Base-by-base conservation (phyloP, 495 filamentous ascomycete species). In the Talaromyces ruber region DNA sequence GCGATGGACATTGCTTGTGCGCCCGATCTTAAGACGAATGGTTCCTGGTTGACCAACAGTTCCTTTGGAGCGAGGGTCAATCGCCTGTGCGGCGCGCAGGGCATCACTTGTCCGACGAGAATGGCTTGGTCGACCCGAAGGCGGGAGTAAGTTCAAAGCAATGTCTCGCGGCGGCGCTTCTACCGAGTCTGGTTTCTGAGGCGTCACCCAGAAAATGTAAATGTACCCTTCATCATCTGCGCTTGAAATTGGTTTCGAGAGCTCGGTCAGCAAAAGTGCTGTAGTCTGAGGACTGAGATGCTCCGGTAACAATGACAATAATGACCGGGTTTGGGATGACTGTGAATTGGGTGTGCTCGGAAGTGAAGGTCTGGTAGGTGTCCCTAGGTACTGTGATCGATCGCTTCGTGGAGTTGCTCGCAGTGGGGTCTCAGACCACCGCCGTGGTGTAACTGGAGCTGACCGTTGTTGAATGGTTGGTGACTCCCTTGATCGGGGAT, bases 171-270 rank as follows among this genome's bases (percentile, higher is more conserved):
- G 80, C 14, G 84, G 81, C 6, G 74, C 64, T 4, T 74, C 73
- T 54, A 75, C 70, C 2, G 68, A 39, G 30, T 56, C 45, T 1
- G 67, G 64, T n/a, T 72, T 80, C 59, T 81, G 82, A 43, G 83
- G 83, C 0, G 81, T 85, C 4, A 97, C 78, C 92, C 92, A 96
- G 82, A 97, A 98, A 67, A 98, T 94, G 79, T 98, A 98, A 65
- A 98, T 98, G 70, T 92, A 98, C 39, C 94, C 94, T 51, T 90
- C 81, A 53, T 95, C 90, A 67, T 98, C 94, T 45, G 79, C 74
- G 5, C 73, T 74, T 3, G 90, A 90, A 63, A 95, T 81, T 11
- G 93, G 91, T 68, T 96, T 96, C 14, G 86, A 84, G 4, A 98
- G 78, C 70, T 97, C 93, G 30, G 82, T 76, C 45, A 90, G 80